phyloP scores from a whole-genome alignment of 495 filamentous ascomycete species.

The Penicillium mononematosum region DNA sequence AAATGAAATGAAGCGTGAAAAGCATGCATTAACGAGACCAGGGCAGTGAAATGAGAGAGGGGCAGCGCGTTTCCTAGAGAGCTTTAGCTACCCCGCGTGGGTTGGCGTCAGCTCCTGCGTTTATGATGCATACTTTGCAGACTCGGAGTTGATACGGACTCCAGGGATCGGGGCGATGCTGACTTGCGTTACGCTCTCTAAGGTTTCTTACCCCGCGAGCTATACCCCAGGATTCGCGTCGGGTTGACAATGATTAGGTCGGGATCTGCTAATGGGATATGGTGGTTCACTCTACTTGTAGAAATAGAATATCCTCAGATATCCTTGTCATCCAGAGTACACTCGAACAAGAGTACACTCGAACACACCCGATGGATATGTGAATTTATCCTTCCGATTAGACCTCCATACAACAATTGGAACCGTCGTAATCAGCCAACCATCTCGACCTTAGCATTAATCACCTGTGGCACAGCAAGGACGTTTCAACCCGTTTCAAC shows the following conservation, averaged over 20 bases:
- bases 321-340: background rate
- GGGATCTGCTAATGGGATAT: conserved; percentile 5
- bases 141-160: conserved; percentile 1
- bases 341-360: background rate
- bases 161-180: conserved; percentile 1
- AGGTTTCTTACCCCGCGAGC: conserved; percentile 9
- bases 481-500: conserved; percentile 8
- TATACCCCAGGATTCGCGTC: conserved; percentile 8
- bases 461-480: background rate
- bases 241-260: background rate
- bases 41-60: background rate
- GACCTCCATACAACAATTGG: background rate
- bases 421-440: background rate
- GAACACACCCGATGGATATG: background rate
- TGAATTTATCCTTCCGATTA: background rate
- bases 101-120: conserved; percentile 5
- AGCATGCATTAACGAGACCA: conserved; percentile 5
- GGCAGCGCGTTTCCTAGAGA: conserved; percentile 2
- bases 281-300: background rate
- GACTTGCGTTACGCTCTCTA: background rate
- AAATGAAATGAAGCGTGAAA: background rate
- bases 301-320: background rate
- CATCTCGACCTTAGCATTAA: background rate
- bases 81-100: conserved; percentile 10
- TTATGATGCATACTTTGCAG: conserved; percentile 2